Percentiles rank a stretch among this genome's conserved stretches.
Evolutionary conservation across 2,329 filamentous ascomycete genomes (phyloP).

Genomic region (Ophiostoma sp.): DNA sequence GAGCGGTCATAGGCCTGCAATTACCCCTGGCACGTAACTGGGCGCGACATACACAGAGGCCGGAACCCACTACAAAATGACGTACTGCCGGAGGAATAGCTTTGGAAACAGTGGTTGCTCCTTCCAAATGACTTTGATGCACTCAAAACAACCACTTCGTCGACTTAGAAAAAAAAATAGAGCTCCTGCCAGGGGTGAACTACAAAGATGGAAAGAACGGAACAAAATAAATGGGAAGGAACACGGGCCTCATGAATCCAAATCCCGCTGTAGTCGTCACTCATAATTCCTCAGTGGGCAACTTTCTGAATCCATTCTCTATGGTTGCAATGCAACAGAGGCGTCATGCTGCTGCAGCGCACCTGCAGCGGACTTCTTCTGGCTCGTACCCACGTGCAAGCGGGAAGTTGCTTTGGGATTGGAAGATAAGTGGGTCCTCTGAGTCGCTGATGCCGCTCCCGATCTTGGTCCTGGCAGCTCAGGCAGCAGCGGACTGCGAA

Average conservation of each 20-base stretch:
- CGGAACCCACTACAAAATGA: background rate
- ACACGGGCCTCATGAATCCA: background rate
- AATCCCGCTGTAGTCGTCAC: background rate
- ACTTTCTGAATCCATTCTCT: background rate
- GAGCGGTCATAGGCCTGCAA: constrained; percentile 17
- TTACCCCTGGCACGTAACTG: background rate
- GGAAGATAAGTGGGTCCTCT: background rate
- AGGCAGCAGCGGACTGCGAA: constrained; percentile 24
- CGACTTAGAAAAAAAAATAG: background rate
- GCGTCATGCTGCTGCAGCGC: background rate
- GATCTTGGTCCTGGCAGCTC: background rate
- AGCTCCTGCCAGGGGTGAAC: no score
- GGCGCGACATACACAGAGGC: background rate
- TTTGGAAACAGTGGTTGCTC: background rate
- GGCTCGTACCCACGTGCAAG: background rate
- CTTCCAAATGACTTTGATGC: background rate
- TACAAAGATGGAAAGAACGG: background rate
- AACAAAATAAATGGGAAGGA: background rate
- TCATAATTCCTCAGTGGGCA: background rate
- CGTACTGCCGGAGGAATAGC: background rate
- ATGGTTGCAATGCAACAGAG: background rate
- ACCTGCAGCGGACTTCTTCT: background rate
- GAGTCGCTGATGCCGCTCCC: background rate
- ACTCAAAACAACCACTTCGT: background rate
- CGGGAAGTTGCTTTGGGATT: background rate